A percentile compares a stretch with the other conserved stretches of the same genome.
Evolutionary conservation across 768 basidiomycete genomes (phyloP).

Genomic region (Porpolomopsis calyptriformis): DNA sequence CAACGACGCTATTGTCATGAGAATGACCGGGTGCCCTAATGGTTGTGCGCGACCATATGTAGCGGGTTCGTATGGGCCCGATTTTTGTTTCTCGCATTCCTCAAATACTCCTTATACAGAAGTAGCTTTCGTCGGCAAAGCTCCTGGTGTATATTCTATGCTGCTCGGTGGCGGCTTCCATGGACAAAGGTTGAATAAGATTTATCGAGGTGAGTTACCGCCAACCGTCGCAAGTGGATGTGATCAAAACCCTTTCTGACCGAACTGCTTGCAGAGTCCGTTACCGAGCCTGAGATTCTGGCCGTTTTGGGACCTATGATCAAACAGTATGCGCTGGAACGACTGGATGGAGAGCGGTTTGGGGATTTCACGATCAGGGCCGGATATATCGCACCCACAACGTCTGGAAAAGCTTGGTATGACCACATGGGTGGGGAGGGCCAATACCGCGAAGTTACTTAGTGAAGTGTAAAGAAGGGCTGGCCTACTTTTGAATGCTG

Average conservation of each 20-base stretch:
- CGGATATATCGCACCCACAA: constrained; percentile 82
- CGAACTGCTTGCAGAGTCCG: constrained; percentile 44
- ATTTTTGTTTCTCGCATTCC: neutral
- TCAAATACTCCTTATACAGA: constrained; percentile 35
- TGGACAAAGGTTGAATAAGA: constrained; percentile 92
- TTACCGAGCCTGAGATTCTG: constrained; percentile 86
- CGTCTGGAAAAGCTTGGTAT: constrained; percentile 79
- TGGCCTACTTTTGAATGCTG: neutral
- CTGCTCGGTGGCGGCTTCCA: constrained; percentile 92
- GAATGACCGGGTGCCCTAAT: constrained; percentile 97
- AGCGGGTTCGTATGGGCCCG: constrained; percentile 49
- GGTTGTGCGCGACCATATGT: constrained; percentile 91
- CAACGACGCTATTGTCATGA: constrained; percentile 94
- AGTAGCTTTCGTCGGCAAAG: constrained; percentile 94
- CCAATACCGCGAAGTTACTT: constrained; percentile 28
- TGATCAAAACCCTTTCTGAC: neutral
- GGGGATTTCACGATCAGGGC: constrained; percentile 92
- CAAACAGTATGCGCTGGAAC: constrained; percentile 82
- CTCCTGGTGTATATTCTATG: constrained; percentile 87
- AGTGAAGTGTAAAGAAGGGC: neutral
- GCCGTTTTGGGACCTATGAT: constrained; percentile 89
- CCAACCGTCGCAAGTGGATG: no score
- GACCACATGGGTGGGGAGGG: constrained; percentile 76
- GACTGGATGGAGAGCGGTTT: constrained; percentile 80
- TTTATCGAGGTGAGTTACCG: constrained; percentile 61